phyloP scores from a whole-genome alignment of 2,329 filamentous ascomycete species.

The Scytalidium lignicola region DNA sequence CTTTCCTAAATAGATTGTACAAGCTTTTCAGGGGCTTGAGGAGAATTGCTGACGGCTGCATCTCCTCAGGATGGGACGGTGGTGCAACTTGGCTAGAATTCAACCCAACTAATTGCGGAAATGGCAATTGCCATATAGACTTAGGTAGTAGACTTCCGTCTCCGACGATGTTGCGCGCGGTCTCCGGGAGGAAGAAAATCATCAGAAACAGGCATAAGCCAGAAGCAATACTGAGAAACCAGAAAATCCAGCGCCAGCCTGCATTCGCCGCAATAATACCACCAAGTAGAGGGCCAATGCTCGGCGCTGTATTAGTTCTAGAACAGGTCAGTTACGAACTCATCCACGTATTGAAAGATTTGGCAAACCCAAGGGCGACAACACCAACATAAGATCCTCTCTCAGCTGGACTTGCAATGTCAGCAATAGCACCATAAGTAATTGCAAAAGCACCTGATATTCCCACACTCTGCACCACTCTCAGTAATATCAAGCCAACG shows the following conservation, averaged over 20 bases:
- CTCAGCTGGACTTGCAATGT: conserved; percentile 57
- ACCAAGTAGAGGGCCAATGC: conserved; percentile 28
- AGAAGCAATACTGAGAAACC: conserved; percentile 29
- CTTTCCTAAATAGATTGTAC: conserved; percentile 30
- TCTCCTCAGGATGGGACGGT: no score
- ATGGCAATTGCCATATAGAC: not conserved
- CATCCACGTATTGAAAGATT: no score
- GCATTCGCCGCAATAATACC: conserved; percentile 28
- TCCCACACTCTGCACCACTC: conserved; percentile 50
- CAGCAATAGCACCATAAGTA: conserved; percentile 53
- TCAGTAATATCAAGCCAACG: conserved; percentile 43
- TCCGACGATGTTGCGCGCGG: conserved; percentile 32
- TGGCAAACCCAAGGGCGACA: conserved; percentile 2
- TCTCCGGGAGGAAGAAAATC: conserved; percentile 39
- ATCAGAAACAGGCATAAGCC: conserved; percentile 30
- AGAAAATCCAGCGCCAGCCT: conserved; percentile 35
- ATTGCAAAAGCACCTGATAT: conserved; percentile 51
- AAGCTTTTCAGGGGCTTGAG: conserved; percentile 35
- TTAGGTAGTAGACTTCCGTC: conserved; percentile 23
- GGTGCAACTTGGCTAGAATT: conserved; percentile 2
- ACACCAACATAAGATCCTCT: conserved; percentile 57
- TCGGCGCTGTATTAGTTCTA: conserved; percentile 1
- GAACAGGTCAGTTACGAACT: no score
- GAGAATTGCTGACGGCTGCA: no score
- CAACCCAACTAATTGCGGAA: no score